Percentiles rank a stretch among this genome's conserved stretches.
Conservation (phyloP, 148 eudicot genomes). For the Chenopodium album region DNA sequence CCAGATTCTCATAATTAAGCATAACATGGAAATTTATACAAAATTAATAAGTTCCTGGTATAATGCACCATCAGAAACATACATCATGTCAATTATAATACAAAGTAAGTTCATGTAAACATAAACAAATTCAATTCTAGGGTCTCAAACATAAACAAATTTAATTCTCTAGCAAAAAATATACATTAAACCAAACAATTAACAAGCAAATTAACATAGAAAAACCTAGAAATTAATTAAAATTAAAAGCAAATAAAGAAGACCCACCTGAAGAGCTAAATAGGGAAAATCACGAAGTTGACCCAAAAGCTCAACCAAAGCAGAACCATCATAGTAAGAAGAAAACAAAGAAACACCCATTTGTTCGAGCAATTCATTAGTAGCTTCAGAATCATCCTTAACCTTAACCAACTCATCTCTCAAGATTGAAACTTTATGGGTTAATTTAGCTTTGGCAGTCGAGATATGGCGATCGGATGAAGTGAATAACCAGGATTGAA, state of each 20-base stretch:
- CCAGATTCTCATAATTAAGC: background rate
- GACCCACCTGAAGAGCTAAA: constrained; percentile 54
- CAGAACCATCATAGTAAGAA: constrained; percentile 44
- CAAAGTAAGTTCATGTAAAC: too few species aligned
- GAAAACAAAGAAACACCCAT: constrained; percentile 45
- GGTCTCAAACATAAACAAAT: background rate
- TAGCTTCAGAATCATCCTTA: constrained; percentile 18
- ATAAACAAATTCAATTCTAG: too few species aligned
- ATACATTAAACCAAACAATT: background rate
- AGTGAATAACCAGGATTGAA: constrained; percentile 13
- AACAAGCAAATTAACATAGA: background rate
- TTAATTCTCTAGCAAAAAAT: background rate
- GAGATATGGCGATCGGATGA: background rate
- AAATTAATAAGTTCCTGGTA: too few species aligned
- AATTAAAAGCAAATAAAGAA: background rate
- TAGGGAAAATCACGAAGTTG: constrained; percentile 39
- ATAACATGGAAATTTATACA: background rate
- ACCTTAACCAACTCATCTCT: constrained; percentile 40
- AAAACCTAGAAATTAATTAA: background rate
- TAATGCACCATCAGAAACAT: background rate
- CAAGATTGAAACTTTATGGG: constrained; percentile 33
- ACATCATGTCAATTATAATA: too few species aligned
- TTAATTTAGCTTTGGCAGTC: constrained; percentile 19
- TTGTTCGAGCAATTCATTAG: constrained; percentile 41
- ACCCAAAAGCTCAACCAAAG: constrained; percentile 59